Evolutionary conservation across 2,329 filamentous ascomycete genomes (phyloP), one percentile per base, ranked within the genome.

Genomic region (Pseudocercospora fuligena): DNA sequence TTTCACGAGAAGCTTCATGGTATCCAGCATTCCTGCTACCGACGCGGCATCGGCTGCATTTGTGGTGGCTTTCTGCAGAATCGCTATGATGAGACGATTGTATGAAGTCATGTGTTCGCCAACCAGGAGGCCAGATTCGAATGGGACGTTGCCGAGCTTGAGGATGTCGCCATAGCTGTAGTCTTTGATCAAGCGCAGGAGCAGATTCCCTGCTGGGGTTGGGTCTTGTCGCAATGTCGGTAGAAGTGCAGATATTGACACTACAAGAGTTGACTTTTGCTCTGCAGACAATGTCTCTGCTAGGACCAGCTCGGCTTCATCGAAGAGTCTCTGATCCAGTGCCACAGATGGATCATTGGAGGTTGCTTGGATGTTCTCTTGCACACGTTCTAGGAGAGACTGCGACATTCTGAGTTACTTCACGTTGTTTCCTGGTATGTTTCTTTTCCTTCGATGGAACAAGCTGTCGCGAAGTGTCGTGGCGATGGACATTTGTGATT

Each of bases 221-320:
- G 87, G 87, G 68, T 89, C 86, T 75, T 88, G 84, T 69, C 87
- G 85, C 5, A 89, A 77, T 5, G 82, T 77, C 8, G 84, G 82
- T 19, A 88, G 76, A 9, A 88, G 77, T 56, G 79, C 76, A 19
- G 85, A 84, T 56, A 88, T 79, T 67, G 84, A 81, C 16, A 78
- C 64, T 43, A 83, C 79, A 8, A 84, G 73, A 2, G 75, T 69
- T 2, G 74, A 71, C 1, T 78, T 75, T 14, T 73, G 66, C 2
- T 70, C 56, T 56, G 69, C 14, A 77, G 78, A 62, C 82, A 75
- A 51, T 81, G 77, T 43, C 36, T 79, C 70, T 53, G 78, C 76
- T 61, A 82, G 75, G 49, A 82, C 80, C 31, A 85, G 77, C 70
- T 83, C 82, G 65, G 84, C 80, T 72, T 82, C 81, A 54, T 86